Conservation (phyloP, 768 basidiomycete genomes). For the Rhizopogon vinicolor region DNA sequence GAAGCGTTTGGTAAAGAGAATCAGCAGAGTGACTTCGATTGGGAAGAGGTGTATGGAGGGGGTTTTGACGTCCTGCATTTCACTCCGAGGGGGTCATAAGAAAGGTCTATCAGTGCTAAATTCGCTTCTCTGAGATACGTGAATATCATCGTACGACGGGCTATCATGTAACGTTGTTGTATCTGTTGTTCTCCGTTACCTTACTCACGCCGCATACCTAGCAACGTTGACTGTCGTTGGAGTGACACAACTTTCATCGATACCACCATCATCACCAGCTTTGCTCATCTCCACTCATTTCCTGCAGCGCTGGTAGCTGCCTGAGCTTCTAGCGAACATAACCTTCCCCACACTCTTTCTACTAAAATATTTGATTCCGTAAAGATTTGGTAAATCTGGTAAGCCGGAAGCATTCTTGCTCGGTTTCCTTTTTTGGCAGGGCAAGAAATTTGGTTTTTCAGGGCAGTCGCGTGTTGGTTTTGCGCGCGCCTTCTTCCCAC, state of each 20-base stretch:
- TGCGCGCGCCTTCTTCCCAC: conserved; percentile 18
- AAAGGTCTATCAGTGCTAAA: not conserved
- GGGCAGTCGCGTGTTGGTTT: conserved; percentile 26
- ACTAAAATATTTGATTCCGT: conserved; percentile 4
- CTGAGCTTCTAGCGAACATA: not conserved
- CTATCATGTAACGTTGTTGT: conserved; percentile 19
- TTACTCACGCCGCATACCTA: conserved; percentile 13
- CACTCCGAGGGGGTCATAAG: conserved; percentile 16
- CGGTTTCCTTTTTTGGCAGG: conserved; percentile 24
- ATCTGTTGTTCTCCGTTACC: conserved; percentile 5
- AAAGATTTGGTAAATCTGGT: conserved; percentile 17
- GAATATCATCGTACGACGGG: conserved; percentile 1
- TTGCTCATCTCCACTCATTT: not conserved
- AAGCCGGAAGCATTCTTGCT: conserved; percentile 17
- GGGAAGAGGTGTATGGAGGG: conserved; percentile 59
- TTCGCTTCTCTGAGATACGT: conserved; percentile 1
- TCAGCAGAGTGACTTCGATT: conserved; percentile 62
- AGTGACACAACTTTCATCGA: not conserved
- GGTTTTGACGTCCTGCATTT: conserved; percentile 73
- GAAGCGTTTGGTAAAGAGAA: conserved; percentile 74
- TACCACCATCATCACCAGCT: not conserved
- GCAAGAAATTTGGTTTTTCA: conserved; percentile 28
- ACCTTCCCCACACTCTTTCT: conserved; percentile 8
- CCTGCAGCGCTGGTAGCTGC: conserved; percentile 12
- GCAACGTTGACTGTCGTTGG: conserved; percentile 11